Percentiles rank a stretch among this genome's conserved stretches.
Conservation (phyloP, 2,329 filamentous ascomycete genomes). For the Bipolaris oryzae region DNA sequence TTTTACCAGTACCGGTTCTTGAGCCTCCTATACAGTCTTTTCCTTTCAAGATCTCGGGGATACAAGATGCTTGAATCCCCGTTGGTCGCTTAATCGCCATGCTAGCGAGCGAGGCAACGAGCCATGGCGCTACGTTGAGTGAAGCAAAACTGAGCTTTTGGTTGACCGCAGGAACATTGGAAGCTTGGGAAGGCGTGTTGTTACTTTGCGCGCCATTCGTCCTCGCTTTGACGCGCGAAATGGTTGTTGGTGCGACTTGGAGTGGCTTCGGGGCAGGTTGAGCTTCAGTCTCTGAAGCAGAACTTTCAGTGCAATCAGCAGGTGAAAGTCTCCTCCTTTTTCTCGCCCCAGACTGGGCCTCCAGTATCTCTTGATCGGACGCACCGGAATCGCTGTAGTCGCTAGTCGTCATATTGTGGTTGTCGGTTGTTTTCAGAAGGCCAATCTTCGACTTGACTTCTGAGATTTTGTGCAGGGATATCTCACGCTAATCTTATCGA, state of each 20-base stretch:
- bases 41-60: constrained; percentile 89
- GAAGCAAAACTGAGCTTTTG: constrained; percentile 70
- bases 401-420: constrained; percentile 20
- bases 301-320: constrained; percentile 14
- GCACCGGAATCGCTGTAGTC: constrained; percentile 27
- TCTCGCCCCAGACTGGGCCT: constrained; percentile 41
- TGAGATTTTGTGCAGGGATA: constrained; percentile 38
- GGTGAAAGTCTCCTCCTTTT: constrained; percentile 47
- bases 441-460: constrained; percentile 8
- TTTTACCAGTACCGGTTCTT: constrained; percentile 95
- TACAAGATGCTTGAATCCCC: constrained; percentile 89
- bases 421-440: constrained; percentile 1
- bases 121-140: constrained; percentile 81
- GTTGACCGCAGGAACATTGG: constrained; percentile 14
- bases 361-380: constrained; percentile 36
- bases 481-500: constrained; percentile 35
- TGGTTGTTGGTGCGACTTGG: constrained; percentile 28
- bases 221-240: constrained; percentile 47
- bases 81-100: constrained; percentile 89
- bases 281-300: constrained; percentile 23
- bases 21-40: constrained; percentile 92
- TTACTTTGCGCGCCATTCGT: constrained; percentile 18
- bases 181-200: constrained; percentile 7
- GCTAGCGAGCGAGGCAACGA: constrained; percentile 75
- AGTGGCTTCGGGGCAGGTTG: constrained; percentile 14